Evolutionary conservation across 495 filamentous ascomycete genomes (phyloP).

Genomic region (Filosporella fistucella): DNA sequence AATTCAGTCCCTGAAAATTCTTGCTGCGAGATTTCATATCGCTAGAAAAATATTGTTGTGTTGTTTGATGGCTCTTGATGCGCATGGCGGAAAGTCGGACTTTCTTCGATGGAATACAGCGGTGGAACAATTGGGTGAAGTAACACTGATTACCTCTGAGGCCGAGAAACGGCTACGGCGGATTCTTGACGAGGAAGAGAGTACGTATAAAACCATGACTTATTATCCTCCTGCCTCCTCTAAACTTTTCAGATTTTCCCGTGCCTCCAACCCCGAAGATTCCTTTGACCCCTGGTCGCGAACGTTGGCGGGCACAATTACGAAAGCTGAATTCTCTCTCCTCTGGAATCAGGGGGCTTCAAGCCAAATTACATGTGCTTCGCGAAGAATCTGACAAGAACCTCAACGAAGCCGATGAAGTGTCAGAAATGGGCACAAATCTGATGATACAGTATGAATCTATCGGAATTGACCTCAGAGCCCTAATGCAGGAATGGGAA

Average conservation of each 20-base stretch:
- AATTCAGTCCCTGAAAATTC: conserved; percentile 70
- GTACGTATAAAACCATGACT: conserved; percentile 41
- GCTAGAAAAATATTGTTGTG: conserved; percentile 80
- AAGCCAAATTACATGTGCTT: conserved; percentile 90
- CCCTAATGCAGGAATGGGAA: conserved; percentile 88
- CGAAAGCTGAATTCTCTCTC: conserved; percentile 82
- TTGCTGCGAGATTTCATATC: conserved; percentile 73
- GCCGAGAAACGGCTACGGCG: conserved; percentile 51
- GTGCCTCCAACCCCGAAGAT: conserved; percentile 52
- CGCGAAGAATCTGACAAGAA: conserved; percentile 82
- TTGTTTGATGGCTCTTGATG: conserved; percentile 79
- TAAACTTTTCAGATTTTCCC: conserved; percentile 35
- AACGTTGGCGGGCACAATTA: conserved; percentile 78
- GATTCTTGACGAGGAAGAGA: conserved; percentile 79
- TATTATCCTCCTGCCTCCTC: neutral
- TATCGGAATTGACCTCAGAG: conserved; percentile 80
- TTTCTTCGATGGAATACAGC: conserved; percentile 75
- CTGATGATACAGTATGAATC: conserved; percentile 91
- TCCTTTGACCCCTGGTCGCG: conserved; percentile 68
- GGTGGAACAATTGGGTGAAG: conserved; percentile 64
- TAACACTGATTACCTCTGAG: conserved; percentile 53
- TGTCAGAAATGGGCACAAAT: conserved; percentile 65
- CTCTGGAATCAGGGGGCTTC: conserved; percentile 84
- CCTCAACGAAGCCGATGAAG: conserved; percentile 68
- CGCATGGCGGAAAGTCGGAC: conserved; percentile 77